Base-by-base conservation (phyloP, 2,329 filamentous ascomycete genomes). In the Kalmusia sp. region DNA sequence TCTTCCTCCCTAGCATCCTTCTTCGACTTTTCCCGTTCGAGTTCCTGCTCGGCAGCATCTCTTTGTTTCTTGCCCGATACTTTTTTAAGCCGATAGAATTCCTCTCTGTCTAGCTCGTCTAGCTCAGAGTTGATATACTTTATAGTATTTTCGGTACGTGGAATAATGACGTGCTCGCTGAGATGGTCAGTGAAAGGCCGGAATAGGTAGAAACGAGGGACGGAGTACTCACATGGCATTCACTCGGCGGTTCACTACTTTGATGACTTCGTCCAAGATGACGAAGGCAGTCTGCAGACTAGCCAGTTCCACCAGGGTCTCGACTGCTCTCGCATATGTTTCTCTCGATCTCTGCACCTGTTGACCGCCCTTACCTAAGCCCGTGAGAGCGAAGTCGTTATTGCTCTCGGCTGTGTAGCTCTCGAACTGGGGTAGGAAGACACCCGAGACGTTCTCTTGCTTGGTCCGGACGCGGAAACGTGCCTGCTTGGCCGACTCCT, bases 101-200 rank as follows among this genome's bases (percentile, higher is more conserved):
- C 95, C 75, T 98, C 95, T 81, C 95, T 87, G 77, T 98, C 96
- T 45, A 99, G 82, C 78, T 99, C 95, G 72, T 99, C 95, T 14
- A 99, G 85, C 75, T 99, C 95, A 1, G 93, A 96, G 79, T 98
- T 98, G 83, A 98, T 98, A 71, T 98, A 99, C 79, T 96, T 97
- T 81, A 99, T 99, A n/a, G 95, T 99, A 71, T 98, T 99, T 75
- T 99, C 95, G 12, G 95, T 99, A 62, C 95, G 85, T 11, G 95
- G 95, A 68, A 99, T 99, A 65, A 99, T 98, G 65, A 99, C 91
- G 75, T 96, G 90, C 76, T 95, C 91, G 69, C 86, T 90, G 15
- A 24, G 44, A 25, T 2, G 17, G 57, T 72, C 45, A 72, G 68
- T 31, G 47, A 40, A 19, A 39, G 38, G 33, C 19, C 9, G 2